Evolutionary conservation across 2,329 filamentous ascomycete genomes (phyloP).

Genomic region (Alternaria triticina): DNA sequence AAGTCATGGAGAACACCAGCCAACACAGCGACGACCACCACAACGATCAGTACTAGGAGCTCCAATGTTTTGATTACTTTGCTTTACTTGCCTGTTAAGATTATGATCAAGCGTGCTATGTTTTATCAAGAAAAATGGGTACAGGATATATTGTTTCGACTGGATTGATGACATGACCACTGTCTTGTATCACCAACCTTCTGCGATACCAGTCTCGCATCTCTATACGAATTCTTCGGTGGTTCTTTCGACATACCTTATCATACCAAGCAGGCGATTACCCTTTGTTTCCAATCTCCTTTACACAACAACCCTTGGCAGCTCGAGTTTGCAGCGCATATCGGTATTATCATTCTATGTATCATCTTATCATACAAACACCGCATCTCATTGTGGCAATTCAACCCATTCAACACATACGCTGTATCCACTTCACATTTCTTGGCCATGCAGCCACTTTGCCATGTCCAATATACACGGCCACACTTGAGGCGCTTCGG

Average conservation of each 20-base stretch:
- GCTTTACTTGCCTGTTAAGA: not conserved
- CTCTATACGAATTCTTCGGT: conserved; percentile 17
- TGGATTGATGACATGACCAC: conserved; percentile 10
- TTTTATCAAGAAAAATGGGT: conserved; percentile 5
- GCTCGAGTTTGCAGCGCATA: conserved; percentile 10
- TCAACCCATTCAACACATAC: not conserved
- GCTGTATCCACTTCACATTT: conserved; percentile 2
- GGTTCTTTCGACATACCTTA: conserved; percentile 29
- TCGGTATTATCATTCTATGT: conserved; percentile 46
- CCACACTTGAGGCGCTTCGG: not conserved
- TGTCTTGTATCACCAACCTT: conserved; percentile 3
- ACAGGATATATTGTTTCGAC: conserved; percentile 15
- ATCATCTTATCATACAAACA: conserved; percentile 30
- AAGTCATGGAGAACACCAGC: conserved; percentile 43
- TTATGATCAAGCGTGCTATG: not conserved
- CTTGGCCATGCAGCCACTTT: conserved; percentile 4
- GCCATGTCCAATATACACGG: not conserved
- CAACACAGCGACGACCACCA: conserved; percentile 42
- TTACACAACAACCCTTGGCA: not conserved
- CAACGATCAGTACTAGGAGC: conserved; percentile 30
- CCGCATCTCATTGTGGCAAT: conserved; percentile 4
- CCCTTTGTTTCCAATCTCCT: not conserved
- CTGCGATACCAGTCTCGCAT: conserved; percentile 20
- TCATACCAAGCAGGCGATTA: conserved; percentile 10
- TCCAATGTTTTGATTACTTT: conserved; percentile 2